phyloP scores from a whole-genome alignment of 2,329 filamentous ascomycete genomes.

The Fusarium sp. region DNA sequence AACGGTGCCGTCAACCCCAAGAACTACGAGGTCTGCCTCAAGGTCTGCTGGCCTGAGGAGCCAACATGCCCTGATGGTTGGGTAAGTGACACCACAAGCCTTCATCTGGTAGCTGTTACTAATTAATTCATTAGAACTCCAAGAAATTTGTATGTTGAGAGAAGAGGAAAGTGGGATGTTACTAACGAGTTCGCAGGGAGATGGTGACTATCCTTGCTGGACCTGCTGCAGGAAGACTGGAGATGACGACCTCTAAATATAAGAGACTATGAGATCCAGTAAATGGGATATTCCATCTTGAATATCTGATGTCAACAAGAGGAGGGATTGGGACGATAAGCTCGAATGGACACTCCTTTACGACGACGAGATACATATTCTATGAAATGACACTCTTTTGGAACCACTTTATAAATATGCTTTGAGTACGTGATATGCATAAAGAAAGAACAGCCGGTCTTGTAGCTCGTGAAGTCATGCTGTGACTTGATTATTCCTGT shows the following conservation, averaged over 20 bases:
- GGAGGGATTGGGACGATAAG: not conserved
- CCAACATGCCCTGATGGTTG: slow-evolving; percentile 21
- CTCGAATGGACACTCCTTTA: not conserved
- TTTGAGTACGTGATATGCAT: no score
- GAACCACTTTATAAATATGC: no score
- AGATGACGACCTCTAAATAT: not conserved
- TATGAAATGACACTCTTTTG: no score
- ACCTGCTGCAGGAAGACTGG: slow-evolving; percentile 20
- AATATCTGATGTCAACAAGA: rapidly evolving
- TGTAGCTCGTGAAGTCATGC: no score
- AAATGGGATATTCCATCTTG: rapidly evolving
- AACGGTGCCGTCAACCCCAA: not conserved
- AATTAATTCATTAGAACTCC: not conserved
- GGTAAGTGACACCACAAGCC: not conserved
- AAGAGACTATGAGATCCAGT: rapidly evolving
- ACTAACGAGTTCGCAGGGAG: slow-evolving; percentile 16
- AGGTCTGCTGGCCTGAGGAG: slow-evolving; percentile 3
- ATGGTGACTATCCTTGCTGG: slow-evolving; percentile 3
- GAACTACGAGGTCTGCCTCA: slow-evolving; percentile 1
- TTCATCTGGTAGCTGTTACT: rapidly evolving
- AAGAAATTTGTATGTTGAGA: slow-evolving; percentile 11
- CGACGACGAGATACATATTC: no score
- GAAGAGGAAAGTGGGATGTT: rapidly evolving
- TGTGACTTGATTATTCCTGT: no score
- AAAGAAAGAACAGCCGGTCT: no score